Base-by-base conservation (phyloP, 306 rosid genomes). In the Vigna trinervia region DNA sequence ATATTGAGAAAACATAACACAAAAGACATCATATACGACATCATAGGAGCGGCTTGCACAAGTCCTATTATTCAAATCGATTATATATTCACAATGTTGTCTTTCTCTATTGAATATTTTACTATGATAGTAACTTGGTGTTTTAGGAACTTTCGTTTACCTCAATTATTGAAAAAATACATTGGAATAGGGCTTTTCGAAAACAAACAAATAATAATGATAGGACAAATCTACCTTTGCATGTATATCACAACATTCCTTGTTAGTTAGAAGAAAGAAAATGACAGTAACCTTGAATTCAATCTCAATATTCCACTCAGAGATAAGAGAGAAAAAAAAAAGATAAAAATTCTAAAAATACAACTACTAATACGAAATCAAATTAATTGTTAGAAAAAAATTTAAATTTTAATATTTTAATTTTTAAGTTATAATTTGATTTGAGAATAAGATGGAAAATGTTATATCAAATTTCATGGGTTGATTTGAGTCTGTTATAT, bases 91-190 rank as follows among this genome's bases (percentile, higher is more conserved):
- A 43, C 28, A 10, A 17, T 7, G 1, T 5, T 56, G 28, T 5
- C 2, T 22, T 36, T 20, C 17, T 6, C 39, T 57, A 43, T 50
- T 62, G 1, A 51, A 58, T 14, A 1, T 30, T 45, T 36, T 17
- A 3, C 48, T 1, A 12, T 14, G 19, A 8, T 0, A 19, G 6
- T 12, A 6, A 47, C 58, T 47, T 41, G 53, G 26, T 64, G 7
- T 64, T 65, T 65, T 22, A 10, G 5, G 74, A 70, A 65, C 78
- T 46, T 66, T 12, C 45, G 12, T 66, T 83, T 62, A 73, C 78
- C 68, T 14, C 50, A 14, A 78, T 70, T 73, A 77, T 73, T 75
- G 68, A 71, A 78, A 78, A 61, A 76, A 50, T 60, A 81, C 90
- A 64, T 10, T 57, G 13, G 56, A 75, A 81, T 65, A 19, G 36